Percentiles rank a stretch among this genome's conserved stretches.
Evolutionary conservation across 306 rosid species (phyloP).

Genomic region (Cucumis melo): DNA sequence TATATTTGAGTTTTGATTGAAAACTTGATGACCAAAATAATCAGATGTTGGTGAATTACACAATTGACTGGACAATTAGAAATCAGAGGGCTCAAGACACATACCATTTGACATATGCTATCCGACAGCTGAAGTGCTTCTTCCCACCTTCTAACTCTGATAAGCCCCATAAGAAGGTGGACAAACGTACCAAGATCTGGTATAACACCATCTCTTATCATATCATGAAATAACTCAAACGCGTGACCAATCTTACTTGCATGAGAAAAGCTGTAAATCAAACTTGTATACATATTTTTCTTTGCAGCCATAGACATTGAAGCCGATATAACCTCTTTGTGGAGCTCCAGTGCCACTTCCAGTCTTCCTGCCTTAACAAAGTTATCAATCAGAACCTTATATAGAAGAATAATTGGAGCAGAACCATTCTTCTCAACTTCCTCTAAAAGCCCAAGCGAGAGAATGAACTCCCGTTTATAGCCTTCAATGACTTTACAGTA

Average conservation of each 20-base stretch:
- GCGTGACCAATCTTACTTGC: conserved; percentile 58
- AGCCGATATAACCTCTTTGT: conserved; percentile 61
- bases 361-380: conserved; percentile 66
- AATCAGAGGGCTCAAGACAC: conserved; percentile 21
- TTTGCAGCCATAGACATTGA: conserved; percentile 22
- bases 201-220: conserved; percentile 41
- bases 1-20: background rate
- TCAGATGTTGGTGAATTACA: background rate
- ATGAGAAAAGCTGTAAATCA: conserved; percentile 51
- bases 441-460: conserved; percentile 52
- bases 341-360: conserved; percentile 47
- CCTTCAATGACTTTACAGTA: conserved; percentile 62
- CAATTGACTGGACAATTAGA: background rate
- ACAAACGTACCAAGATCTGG: conserved; percentile 59
- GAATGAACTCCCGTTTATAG: conserved; percentile 47
- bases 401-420: conserved; percentile 38
- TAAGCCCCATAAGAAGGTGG: conserved; percentile 63
- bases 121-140: conserved; percentile 65
- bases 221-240: conserved; percentile 42
- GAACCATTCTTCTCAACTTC: conserved; percentile 46
- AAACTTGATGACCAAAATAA: background rate
- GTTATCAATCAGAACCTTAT: conserved; percentile 53
- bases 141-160: conserved; percentile 48
- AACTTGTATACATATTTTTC: conserved; percentile 38
- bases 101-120: conserved; percentile 70